These are phyloP conservation scores for Porpolomopsis calyptriformis DNA, from an alignment of 768 basidiomycete genomes.

Conservation along the genomic window DNA sequence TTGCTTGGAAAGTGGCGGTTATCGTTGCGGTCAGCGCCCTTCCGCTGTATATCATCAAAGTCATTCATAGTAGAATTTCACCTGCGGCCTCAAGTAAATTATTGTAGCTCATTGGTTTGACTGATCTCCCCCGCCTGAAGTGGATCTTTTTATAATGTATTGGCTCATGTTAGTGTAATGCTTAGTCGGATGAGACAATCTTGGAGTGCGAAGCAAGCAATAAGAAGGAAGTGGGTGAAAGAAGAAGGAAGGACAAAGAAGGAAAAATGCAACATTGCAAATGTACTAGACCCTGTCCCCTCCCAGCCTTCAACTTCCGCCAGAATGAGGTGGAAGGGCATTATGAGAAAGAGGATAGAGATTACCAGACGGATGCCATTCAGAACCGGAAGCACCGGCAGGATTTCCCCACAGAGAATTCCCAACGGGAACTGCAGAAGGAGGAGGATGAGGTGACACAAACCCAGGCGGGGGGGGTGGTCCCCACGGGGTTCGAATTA, in stretches of 20 bases:
- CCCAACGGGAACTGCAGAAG: constrained; percentile 8
- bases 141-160: constrained; percentile 5
- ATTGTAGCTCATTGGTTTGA: constrained; percentile 29
- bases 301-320: constrained; percentile 12
- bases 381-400: constrained; percentile 23
- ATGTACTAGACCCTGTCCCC: not conserved
- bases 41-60: constrained; percentile 85
- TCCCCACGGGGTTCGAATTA: constrained; percentile 38
- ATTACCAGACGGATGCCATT: constrained; percentile 40
- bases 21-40: constrained; percentile 92
- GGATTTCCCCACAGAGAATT: constrained; percentile 33
- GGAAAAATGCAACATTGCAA: not conserved
- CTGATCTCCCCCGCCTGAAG: not conserved
- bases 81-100: constrained; percentile 93
- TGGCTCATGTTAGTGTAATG: constrained; percentile 7
- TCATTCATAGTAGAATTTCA: constrained; percentile 73
- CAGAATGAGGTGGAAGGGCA: constrained; percentile 33
- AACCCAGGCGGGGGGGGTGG: constrained; percentile 22
- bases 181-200: not conserved
- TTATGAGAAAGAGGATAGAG: constrained; percentile 41
- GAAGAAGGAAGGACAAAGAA: not conserved
- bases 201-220: constrained; percentile 1
- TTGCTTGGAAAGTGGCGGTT: constrained; percentile 90
- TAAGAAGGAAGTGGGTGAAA: too few relatives aligned
- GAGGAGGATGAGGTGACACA: constrained; percentile 17